Evolutionary conservation across 345 rosid genomes (phyloP), one percentile per base, ranked within the genome.

Genomic region (Rubroshorea leprosula): DNA sequence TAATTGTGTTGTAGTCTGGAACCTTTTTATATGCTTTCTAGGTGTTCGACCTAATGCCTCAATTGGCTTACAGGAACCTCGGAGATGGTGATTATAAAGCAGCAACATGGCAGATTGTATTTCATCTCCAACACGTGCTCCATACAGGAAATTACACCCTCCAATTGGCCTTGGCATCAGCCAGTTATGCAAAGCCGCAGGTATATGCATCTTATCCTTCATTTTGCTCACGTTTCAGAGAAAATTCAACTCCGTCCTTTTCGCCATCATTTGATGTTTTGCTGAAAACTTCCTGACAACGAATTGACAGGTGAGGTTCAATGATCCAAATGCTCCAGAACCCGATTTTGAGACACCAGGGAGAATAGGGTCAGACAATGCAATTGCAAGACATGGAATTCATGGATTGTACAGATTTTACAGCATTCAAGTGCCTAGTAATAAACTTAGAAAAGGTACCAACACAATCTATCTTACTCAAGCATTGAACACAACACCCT

Each of bases 301-400:
- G 5, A 11, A 38, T 10, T 35, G 20, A n/a, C 24, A 88, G 90
- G 73, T 93, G 17, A 81, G 83, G 22, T 49, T 85, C 75, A 87
- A 89, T 15, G n/a, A 78, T 25, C 59, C 49, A 1, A 35, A 43
- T n/a, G n/a, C n/a, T n/a, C n/a, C 41, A 60, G 24, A 0, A 35
- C 73, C 83, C 15, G 66, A 67, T 38, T 87, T 83, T 55, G 39
- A n/a, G n/a, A n/a, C 90, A 5, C 79, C 95, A 0, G 69, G 77
- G 20, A 26, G 56, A 23, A 81, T 85, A 0, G 96, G 97, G 15
- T 75, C 56, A 48, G 97, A 82, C 58, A 93, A 87, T 60, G 95
- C 90, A 0, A 81, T 89, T 2, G 92, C 97, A 0, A 78, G 97
- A 57, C 97, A 83, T 74, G 97, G 97, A 8, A 90, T 89, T 12